Base-by-base conservation (phyloP, 2,329 filamentous ascomycete genomes). In the Nemania abortiva region DNA sequence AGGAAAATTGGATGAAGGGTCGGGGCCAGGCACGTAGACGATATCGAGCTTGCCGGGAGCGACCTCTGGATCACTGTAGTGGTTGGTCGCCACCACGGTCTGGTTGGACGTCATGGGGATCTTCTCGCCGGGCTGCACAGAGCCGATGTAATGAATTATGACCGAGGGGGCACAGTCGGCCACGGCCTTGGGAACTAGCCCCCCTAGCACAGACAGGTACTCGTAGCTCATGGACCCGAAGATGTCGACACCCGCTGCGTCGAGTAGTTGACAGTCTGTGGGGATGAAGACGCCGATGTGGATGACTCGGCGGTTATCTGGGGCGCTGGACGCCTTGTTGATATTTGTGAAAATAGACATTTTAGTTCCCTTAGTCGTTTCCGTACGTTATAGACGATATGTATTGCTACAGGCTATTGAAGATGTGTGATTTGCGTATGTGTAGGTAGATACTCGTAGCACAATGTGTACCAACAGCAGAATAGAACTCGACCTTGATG, bases 231-330 rank as follows among this genome's bases (percentile, higher is more conserved):
- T 81, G 70, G 79, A 79, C 37, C 79, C 82, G 20, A 88, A 80
- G 59, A 87, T 77, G 75, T 88, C 86, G 62, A 87, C 79, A 57
- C 82, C 83, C 10, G 86, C 85, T 4, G 81, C 73, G 74, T 88
- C 86, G 20, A 88, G 82, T 9, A 86, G 76, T 70, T 88, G 86
- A 11, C 81, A 79, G 1, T 79, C 79, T 2, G 72, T 69, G 1
- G 86, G 85, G 57, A 87, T 78, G 74, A 86, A 87, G 64, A 88
- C 84, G 24, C 86, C 86, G 57, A 88, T 81, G 50, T 76, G 81
- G 66, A 87, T 72, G 2, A 68, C 73, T n/a, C 75, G 68, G 58
- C 70, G 65, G 50, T 54, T 52, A 29, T 66, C 63, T 34, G 53
- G 37, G 27, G 62, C 66, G 15, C 45, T 10, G 6, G 66, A 63